Base-by-base conservation (phyloP, 2,329 filamentous ascomycete species). In the Phialophora verrucosa region DNA sequence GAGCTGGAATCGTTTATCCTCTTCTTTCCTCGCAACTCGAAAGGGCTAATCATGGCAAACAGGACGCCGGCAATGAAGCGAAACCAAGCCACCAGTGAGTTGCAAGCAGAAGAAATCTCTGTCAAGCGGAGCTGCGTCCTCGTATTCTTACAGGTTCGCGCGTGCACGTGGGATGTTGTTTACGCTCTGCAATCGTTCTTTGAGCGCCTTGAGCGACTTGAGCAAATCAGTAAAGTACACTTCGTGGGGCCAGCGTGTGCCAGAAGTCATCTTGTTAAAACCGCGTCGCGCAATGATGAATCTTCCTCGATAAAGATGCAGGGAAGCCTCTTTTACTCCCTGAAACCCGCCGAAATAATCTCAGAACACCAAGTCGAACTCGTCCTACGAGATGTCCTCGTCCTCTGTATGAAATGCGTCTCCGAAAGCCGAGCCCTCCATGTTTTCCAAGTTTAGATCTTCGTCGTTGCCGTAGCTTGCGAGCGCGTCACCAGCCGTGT, bases 341-440 rank as follows among this genome's bases (percentile, higher is more conserved):
- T 35, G 3, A 35, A 20, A 7, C 17, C 2, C 38, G 38, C 6
- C 38, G 11, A 32, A 27, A 31, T 20, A 25, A 27, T 27, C 23
- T 12, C 12, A 29, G 25, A 50, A 27, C 14, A 51, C 4, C 3
- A 4, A 29, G 14, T 38, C 31, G 8, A n/a, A 29, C 63, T 61
- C 44, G 51, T 32, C n/a, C 59, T 67, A 72, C 31, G 66, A 69
- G 49, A 70, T 69, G 12, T 71, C 69, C 35, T 81, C 78, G 65
- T 80, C 79, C 68, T 84, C 83, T 17, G 81, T 82, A 69, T 93
- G 90, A 78, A 94, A 92, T 0, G 91, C 91, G 72, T 95, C 91
- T 2, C 91, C 91, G 79, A 95, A 95, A 1, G 91, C 91, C 42
- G 89, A 92, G 74, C 93, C 90, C 55, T 92, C 90, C 81, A 92